Percentiles rank a stretch among this genome's conserved stretches.
phyloP scores from a whole-genome alignment of 2,329 filamentous ascomycete species.

The Penicillium paneum region DNA sequence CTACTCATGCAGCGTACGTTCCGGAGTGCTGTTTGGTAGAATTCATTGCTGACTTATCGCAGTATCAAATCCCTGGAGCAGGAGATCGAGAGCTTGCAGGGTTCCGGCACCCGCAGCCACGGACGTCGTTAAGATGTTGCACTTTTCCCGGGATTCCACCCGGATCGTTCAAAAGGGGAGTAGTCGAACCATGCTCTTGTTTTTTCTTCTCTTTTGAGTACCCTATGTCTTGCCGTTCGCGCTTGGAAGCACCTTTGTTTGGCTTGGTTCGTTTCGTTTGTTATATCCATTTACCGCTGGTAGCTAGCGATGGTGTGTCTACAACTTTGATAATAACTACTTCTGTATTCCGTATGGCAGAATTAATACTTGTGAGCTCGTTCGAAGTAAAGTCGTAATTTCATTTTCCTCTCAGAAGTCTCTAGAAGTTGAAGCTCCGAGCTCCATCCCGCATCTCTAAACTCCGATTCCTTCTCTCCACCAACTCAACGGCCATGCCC shows the following conservation, averaged over 20 bases:
- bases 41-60: constrained; percentile 26
- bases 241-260: constrained; percentile 32
- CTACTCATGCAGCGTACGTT: constrained; percentile 76
- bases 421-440: constrained; percentile 9
- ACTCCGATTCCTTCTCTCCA: constrained; percentile 2
- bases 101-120: constrained; percentile 82
- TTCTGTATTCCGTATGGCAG: constrained; percentile 40
- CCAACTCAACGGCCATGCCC: constrained; percentile 14
- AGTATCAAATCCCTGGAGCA: constrained; percentile 62
- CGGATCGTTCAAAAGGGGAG: constrained; percentile 26
- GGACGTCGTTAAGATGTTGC: constrained; percentile 70
- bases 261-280: constrained; percentile 33
- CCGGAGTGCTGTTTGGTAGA: background rate
- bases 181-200: constrained; percentile 29
- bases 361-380: constrained; percentile 30
- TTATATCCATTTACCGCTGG: constrained; percentile 39
- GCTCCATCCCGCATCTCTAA: constrained; percentile 10
- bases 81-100: constrained; percentile 92
- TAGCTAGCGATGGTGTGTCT: constrained; percentile 43
- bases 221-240: constrained; percentile 33
- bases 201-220: constrained; percentile 36
- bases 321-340: constrained; percentile 43
- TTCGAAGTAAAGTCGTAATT: background rate
- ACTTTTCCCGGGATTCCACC: constrained; percentile 14
- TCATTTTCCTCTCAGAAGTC: background rate